Evolutionary conservation across 768 basidiomycete genomes (phyloP).

Genomic region (Chalciporus chontae): DNA sequence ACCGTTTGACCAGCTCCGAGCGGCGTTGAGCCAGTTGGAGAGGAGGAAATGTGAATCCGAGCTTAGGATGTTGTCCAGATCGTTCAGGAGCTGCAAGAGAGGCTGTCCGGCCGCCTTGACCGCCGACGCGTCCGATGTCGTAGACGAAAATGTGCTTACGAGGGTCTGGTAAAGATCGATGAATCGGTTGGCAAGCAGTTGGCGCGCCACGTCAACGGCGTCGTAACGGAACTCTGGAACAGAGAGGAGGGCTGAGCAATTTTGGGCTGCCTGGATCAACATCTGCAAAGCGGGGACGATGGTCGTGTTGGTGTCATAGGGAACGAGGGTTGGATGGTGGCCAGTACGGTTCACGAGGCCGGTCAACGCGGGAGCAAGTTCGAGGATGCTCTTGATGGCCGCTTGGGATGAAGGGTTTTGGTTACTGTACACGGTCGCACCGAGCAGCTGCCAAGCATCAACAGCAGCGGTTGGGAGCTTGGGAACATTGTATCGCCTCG

Average conservation of each 20-base stretch:
- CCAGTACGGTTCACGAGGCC: conserved; percentile 34
- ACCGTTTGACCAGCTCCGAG: conserved; percentile 27
- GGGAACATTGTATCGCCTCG: conserved; percentile 33
- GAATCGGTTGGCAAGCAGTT: conserved; percentile 39
- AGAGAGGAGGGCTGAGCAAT: conserved; percentile 11
- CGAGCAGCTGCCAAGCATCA: conserved; percentile 36
- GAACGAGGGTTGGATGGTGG: conserved; percentile 32
- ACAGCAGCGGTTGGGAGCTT: conserved; percentile 23
- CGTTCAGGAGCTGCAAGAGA: conserved; percentile 30
- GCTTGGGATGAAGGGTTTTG: conserved; percentile 30
- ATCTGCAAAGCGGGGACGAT: conserved; percentile 78
- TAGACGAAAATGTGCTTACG: conserved; percentile 26
- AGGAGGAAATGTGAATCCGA: conserved; percentile 34
- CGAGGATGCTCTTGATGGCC: conserved; percentile 36
- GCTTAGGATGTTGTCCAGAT: conserved; percentile 34
- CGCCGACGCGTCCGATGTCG: conserved; percentile 14
- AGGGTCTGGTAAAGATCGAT: conserved; percentile 32
- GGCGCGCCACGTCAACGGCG: conserved; percentile 38
- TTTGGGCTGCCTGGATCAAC: conserved; percentile 40
- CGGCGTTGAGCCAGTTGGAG: conserved; percentile 35
- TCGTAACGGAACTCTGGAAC: conserved; percentile 37
- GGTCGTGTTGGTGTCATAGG: conserved; percentile 44
- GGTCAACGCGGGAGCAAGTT: conserved; percentile 32
- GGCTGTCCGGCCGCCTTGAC: conserved; percentile 24
- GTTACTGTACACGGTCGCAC: conserved; percentile 39